phyloP scores from a whole-genome alignment of 768 basidiomycete genomes.

The Dendrothele bispora region DNA sequence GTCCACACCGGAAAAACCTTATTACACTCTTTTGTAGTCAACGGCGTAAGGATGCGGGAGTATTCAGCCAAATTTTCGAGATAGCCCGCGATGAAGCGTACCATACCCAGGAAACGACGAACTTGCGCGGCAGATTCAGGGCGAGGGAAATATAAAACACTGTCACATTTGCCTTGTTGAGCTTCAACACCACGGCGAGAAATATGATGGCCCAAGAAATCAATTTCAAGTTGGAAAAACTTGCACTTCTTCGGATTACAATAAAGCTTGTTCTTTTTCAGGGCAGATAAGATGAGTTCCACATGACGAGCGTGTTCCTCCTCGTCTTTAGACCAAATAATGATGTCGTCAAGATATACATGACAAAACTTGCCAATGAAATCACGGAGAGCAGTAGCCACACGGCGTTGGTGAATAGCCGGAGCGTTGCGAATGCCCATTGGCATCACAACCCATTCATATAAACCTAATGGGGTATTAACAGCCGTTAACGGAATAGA shows the following conservation, averaged over 20 bases:
- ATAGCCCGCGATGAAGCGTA: constrained; percentile 20
- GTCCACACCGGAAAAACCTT: constrained; percentile 16
- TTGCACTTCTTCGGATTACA: constrained; percentile 22
- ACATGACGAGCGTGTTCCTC: constrained; percentile 32
- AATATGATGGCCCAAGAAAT: constrained; percentile 29
- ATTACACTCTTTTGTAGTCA: constrained; percentile 16
- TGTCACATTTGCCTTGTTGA: constrained; percentile 15
- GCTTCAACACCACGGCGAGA: constrained; percentile 23
- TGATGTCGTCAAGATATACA: constrained; percentile 45
- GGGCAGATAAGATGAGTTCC: constrained; percentile 14
- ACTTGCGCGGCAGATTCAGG: constrained; percentile 18
- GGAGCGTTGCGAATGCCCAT: constrained; percentile 36
- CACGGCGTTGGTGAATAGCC: constrained; percentile 29
- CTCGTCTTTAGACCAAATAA: constrained; percentile 40
- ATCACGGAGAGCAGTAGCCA: constrained; percentile 29
- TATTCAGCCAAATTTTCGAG: constrained; percentile 21
- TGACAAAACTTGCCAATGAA: constrained; percentile 41
- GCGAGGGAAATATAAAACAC: constrained; percentile 19
- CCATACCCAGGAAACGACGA: constrained; percentile 22
- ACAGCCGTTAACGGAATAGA: constrained; percentile 32
- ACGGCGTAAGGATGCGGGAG: constrained; percentile 10
- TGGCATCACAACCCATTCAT: constrained; percentile 44
- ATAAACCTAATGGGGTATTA: constrained; percentile 33
- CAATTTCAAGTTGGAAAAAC: constrained; percentile 7
- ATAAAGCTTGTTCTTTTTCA: constrained; percentile 18